A percentile compares a stretch with the other conserved stretches of the same genome.
Evolutionary conservation across 441 rosid genomes (phyloP).

Genomic region (Populus hybrid): DNA sequence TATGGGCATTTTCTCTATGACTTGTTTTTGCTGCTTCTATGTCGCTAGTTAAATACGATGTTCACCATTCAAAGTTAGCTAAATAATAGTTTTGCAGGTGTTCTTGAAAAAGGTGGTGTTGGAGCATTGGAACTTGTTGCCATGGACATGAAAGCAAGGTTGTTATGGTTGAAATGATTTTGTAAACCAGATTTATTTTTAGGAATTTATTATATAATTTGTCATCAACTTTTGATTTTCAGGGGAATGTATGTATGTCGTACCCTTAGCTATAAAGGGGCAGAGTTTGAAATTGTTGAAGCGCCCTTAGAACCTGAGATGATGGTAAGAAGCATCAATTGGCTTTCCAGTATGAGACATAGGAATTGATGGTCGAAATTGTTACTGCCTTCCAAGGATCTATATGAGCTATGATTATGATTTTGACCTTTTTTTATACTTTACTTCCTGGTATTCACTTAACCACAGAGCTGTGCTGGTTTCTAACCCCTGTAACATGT

Average conservation of each 20-base stretch:
- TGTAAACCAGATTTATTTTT: conserved; percentile 10
- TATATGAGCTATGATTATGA: neutral
- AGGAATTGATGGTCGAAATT: conserved; percentile 3
- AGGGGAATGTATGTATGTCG: conserved; percentile 99
- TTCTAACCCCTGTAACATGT: neutral
- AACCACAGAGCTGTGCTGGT: neutral
- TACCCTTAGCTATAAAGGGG: conserved; percentile 96
- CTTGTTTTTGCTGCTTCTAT: neutral
- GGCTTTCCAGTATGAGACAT: conserved; percentile 7
- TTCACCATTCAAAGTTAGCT: conserved; percentile 5
- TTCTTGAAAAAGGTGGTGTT: conserved; percentile 97
- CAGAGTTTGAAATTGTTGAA: conserved; percentile 91
- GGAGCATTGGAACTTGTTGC: conserved; percentile 99
- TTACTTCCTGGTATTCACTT: neutral
- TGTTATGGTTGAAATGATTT: conserved; percentile 20
- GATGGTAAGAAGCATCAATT: conserved; percentile 56
- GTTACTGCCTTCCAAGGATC: neutral
- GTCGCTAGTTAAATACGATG: conserved; percentile 5
- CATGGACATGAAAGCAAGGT: conserved; percentile 99
- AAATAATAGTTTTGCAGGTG: conserved; percentile 50
- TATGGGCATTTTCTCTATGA: neutral
- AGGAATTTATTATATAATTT: conserved; percentile 8
- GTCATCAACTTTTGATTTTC: conserved; percentile 24
- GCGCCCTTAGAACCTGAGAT: conserved; percentile 86
- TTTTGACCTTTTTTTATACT: neutral